Evolutionary conservation across 768 basidiomycete genomes (phyloP).

Genomic region (Rubroboletus pulcherrimus): DNA sequence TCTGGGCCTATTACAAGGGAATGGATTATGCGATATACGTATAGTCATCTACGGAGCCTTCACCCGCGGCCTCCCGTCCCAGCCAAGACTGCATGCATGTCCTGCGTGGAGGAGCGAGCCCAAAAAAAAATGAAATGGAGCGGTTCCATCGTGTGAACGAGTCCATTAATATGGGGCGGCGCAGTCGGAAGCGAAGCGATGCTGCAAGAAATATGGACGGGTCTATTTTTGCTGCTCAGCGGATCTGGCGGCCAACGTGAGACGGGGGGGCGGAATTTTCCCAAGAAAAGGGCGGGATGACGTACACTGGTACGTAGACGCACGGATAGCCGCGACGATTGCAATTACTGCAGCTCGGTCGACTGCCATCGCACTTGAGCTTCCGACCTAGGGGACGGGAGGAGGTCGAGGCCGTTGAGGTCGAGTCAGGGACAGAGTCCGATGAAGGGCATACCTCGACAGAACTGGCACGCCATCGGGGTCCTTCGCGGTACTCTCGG

Average conservation of each 20-base stretch:
- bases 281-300: conserved; percentile 10
- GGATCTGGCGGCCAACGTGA: conserved; percentile 16
- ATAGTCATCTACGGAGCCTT: conserved; percentile 16
- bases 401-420: no score
- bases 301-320: conserved; percentile 64
- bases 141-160: conserved; percentile 22
- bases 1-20: conserved; percentile 11
- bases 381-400: conserved; percentile 51
- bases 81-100: conserved; percentile 1
- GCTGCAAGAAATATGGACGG: conserved; percentile 5
- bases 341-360: conserved; percentile 66
- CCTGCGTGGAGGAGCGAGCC: conserved; percentile 1
- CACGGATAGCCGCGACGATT: conserved; percentile 56
- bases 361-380: conserved; percentile 66
- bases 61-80: conserved; percentile 9
- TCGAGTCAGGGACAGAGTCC: not conserved
- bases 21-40: conserved; percentile 30
- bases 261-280: conserved; percentile 1
- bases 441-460: conserved; percentile 45
- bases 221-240: conserved; percentile 33
- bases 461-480: conserved; percentile 73
- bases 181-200: conserved; percentile 21
- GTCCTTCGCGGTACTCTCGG: conserved; percentile 43
- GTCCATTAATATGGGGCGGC: conserved; percentile 12
- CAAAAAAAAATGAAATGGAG: conserved; percentile 5